Percentiles rank a stretch among this genome's conserved stretches.
Conservation (phyloP, 768 basidiomycete species). For the Agrocybe praecox region DNA sequence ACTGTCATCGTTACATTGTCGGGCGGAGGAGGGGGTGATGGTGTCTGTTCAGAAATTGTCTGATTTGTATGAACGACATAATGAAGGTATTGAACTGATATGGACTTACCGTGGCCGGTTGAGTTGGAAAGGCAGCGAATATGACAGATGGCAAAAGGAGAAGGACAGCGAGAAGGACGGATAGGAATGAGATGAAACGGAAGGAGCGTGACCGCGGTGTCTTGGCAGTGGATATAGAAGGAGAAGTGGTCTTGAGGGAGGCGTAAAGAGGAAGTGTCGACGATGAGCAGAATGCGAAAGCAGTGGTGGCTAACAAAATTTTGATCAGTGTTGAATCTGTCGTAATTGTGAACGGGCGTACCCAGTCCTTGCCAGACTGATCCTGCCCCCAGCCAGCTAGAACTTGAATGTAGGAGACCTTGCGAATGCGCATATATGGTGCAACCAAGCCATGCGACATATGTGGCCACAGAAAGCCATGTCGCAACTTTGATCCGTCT, state of each 20-base stretch:
- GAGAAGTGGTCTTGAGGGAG: slow-evolving; percentile 49
- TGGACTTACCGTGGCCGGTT: slow-evolving; percentile 36
- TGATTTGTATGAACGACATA: slow-evolving; percentile 22
- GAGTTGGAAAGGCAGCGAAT: slow-evolving; percentile 47
- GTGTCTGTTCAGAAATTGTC: slow-evolving; percentile 16
- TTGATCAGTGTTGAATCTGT: neutral
- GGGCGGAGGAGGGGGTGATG: slow-evolving; percentile 6
- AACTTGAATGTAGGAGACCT: slow-evolving; percentile 39
- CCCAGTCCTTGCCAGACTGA: slow-evolving; percentile 66
- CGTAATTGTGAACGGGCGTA: slow-evolving; percentile 35
- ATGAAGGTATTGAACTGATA: slow-evolving; percentile 5
- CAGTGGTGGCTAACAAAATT: slow-evolving; percentile 49
- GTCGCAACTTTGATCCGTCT: slow-evolving; percentile 58
- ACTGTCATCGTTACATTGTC: neutral
- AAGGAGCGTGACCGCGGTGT: slow-evolving; percentile 57
- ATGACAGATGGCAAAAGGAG: slow-evolving; percentile 62
- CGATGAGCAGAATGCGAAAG: slow-evolving; percentile 68
- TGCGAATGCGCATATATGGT: slow-evolving; percentile 53
- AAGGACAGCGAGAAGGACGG: slow-evolving; percentile 47
- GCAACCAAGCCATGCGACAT: slow-evolving; percentile 61
- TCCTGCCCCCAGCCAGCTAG: slow-evolving; percentile 43
- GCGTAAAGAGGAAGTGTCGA: slow-evolving; percentile 69
- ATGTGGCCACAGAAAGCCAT: slow-evolving; percentile 60
- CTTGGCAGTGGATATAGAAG: slow-evolving; percentile 42
- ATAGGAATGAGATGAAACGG: slow-evolving; percentile 52